Conservation (phyloP, 805 yeast genomes). For the Danielia reshetovae region DNA sequence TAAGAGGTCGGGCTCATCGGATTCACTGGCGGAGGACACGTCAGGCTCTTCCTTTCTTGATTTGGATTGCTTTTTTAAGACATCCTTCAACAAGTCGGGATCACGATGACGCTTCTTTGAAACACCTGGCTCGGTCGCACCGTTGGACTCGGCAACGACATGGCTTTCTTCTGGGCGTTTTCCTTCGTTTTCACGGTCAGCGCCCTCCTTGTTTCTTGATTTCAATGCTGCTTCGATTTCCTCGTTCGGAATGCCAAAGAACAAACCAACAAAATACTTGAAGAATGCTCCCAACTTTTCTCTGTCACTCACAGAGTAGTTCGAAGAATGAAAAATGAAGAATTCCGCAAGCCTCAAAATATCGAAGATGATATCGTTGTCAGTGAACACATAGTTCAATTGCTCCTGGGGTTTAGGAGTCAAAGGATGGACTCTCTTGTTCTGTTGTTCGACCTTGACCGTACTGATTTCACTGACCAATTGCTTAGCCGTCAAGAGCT, state of each 20-base stretch:
- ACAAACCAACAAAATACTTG: constrained; percentile 63
- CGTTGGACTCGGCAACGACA: constrained; percentile 5
- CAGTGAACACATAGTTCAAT: constrained; percentile 59
- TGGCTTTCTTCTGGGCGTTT: constrained; percentile 15
- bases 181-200: constrained; percentile 13
- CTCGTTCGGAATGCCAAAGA: constrained; percentile 59
- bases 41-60: constrained; percentile 32
- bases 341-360: constrained; percentile 62
- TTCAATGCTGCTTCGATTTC: constrained; percentile 40
- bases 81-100: constrained; percentile 55
- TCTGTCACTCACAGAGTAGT: constrained; percentile 76
- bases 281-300: constrained; percentile 71
- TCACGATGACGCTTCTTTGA: constrained; percentile 51
- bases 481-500: constrained; percentile 83
- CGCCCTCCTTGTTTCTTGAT: constrained; percentile 17
- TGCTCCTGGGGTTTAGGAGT: constrained; percentile 82
- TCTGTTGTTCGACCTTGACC: constrained; percentile 85
- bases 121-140: background rate
- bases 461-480: constrained; percentile 88
- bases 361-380: constrained; percentile 68
- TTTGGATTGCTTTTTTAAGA: constrained; percentile 49
- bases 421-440: constrained; percentile 79
- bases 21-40: constrained; percentile 29
- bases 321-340: constrained; percentile 63
- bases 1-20: constrained; percentile 28